These are phyloP conservation scores for Tulasnella sp. DNA, from an alignment of 768 basidiomycete species.

Conservation along the genomic window DNA sequence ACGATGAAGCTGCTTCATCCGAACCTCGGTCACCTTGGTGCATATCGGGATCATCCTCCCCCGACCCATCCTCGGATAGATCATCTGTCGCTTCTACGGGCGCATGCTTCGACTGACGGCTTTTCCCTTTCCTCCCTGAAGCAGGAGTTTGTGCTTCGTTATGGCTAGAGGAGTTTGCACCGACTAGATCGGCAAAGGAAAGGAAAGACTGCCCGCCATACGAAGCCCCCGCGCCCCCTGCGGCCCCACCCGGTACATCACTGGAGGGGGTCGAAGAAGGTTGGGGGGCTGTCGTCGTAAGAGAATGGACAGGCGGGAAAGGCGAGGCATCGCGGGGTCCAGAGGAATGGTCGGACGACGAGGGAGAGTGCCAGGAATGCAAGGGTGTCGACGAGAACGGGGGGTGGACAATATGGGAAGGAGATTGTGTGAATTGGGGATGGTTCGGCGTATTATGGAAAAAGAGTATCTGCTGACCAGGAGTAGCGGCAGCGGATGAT, in stretches of 20 bases:
- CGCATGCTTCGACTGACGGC: conserved; percentile 1
- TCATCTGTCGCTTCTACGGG: neutral
- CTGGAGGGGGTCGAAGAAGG: conserved; percentile 20
- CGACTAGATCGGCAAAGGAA: conserved; percentile 17
- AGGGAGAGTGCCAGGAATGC: neutral
- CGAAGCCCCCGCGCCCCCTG: conserved; percentile 13
- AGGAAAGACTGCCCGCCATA: conserved; percentile 16
- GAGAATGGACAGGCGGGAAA: neutral
- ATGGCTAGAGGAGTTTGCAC: neutral
- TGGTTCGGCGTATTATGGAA: conserved; percentile 16
- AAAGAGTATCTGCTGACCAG: conserved; percentile 21
- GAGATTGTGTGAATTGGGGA: conserved; percentile 18
- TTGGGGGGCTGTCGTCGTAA: conserved; percentile 5
- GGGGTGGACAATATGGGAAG: neutral
- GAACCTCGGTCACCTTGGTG: neutral
- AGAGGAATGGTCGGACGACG: conserved; percentile 11
- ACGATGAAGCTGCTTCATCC: conserved; percentile 10
- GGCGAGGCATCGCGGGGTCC: neutral
- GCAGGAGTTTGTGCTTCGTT: neutral
- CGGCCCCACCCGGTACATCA: conserved; percentile 13
- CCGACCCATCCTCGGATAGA: conserved; percentile 1
- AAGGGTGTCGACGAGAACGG: neutral
- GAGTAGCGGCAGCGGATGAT: conserved; percentile 11
- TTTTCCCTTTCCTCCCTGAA: conserved; percentile 12
- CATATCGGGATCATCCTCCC: conserved; percentile 2